phyloP scores from a whole-genome alignment of 75 land plant species.

The Picea glauca region DNA sequence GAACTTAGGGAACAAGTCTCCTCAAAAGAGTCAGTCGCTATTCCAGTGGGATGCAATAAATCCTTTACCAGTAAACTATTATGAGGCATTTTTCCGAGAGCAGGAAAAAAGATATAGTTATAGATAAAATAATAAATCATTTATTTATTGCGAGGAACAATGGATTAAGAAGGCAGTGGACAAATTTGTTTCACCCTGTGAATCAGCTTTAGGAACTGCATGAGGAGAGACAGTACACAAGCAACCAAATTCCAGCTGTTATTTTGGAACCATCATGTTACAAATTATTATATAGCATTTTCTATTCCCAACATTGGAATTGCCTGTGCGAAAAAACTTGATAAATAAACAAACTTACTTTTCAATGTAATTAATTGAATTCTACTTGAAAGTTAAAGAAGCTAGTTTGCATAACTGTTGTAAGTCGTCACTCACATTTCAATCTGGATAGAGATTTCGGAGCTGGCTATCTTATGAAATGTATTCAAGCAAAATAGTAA shows the following conservation, averaged over 20 bases:
- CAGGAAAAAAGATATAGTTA: too few species aligned
- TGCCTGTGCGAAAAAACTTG: background rate
- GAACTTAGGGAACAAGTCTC: too few species aligned
- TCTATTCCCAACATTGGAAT: background rate
- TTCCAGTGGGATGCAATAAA: too few species aligned
- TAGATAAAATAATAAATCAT: too few species aligned
- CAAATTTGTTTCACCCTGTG: background rate
- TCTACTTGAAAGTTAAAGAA: background rate
- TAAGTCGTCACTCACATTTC: background rate
- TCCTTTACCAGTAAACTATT: too few species aligned
- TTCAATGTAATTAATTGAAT: too few species aligned
- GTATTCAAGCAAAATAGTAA: background rate
- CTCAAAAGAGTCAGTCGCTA: too few species aligned
- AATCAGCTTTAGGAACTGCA: background rate
- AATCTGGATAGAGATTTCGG: background rate
- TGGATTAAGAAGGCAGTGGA: background rate
- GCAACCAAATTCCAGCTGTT: background rate
- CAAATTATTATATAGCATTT: background rate
- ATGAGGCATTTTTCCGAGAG: too few species aligned
- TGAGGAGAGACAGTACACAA: too few species aligned
- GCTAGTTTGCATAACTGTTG: background rate
- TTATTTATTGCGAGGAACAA: background rate
- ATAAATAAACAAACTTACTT: too few species aligned
- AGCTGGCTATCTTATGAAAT: background rate
- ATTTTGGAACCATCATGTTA: background rate